These are phyloP conservation scores for Bisporella sp. DNA, from an alignment of 2,329 filamentous ascomycete genomes.

Conservation along the genomic window DNA sequence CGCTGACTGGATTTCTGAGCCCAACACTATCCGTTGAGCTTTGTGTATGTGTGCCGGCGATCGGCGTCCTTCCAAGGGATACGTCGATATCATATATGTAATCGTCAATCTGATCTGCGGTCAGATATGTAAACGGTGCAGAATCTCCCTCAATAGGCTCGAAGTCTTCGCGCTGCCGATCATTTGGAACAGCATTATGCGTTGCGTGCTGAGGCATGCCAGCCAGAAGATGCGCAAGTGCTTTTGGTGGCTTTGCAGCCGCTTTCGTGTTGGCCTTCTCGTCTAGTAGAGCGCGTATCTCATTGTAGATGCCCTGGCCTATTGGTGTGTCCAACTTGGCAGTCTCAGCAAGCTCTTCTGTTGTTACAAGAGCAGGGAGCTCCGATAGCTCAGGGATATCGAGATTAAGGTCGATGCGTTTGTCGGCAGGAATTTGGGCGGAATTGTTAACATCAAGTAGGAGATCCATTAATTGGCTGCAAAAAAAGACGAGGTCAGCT, in stretches of 20 bases:
- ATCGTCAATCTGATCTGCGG: slow-evolving; percentile 64
- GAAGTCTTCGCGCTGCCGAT: slow-evolving; percentile 29
- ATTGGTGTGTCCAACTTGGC: slow-evolving; percentile 17
- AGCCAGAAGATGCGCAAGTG: slow-evolving; percentile 21
- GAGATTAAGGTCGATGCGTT: slow-evolving; percentile 63
- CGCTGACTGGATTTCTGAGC: slow-evolving; percentile 77
- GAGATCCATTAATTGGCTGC: slow-evolving; percentile 79
- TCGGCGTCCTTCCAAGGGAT: slow-evolving; percentile 25
- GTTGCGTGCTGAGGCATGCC: slow-evolving; percentile 19
- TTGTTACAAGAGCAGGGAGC: slow-evolving; percentile 19
- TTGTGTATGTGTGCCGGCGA: slow-evolving; percentile 27
- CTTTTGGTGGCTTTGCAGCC: slow-evolving; percentile 16
- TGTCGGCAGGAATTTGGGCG: slow-evolving; percentile 65
- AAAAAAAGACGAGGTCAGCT: slow-evolving; percentile 8
- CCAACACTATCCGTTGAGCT: slow-evolving; percentile 40
- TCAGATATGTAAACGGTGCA: slow-evolving; percentile 59
- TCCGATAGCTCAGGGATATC: slow-evolving; percentile 15
- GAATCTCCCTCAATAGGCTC: slow-evolving; percentile 39
- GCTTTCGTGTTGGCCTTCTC: slow-evolving; percentile 14
- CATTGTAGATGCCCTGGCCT: slow-evolving; percentile 20
- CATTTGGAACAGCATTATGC: slow-evolving; percentile 17
- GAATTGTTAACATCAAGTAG: slow-evolving; percentile 85
- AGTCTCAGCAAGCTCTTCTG: slow-evolving; percentile 18
- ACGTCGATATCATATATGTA: slow-evolving; percentile 56
- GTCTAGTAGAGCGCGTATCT: slow-evolving; percentile 19